Base-by-base conservation (phyloP, 352 stramenopile genomes). In the Phytophthora ramorum region DNA sequence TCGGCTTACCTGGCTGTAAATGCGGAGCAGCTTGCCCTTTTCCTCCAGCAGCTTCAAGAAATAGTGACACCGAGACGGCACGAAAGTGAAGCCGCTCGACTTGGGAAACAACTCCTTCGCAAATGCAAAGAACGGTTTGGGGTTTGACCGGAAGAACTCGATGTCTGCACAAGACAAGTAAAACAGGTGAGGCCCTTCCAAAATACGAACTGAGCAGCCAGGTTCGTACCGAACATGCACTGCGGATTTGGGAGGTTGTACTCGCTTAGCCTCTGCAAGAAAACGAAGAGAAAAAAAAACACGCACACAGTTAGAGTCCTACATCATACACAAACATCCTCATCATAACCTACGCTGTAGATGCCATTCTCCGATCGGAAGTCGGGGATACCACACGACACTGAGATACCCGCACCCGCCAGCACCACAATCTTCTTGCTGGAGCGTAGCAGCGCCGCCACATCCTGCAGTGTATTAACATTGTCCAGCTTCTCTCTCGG, bases 361-460 rank as follows among this genome's bases (percentile, higher is more conserved):
- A 96, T 96, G 54, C 90, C 90, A 56, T 95, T 95, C 57, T 96
- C 83, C 4, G 93, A 98, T 16, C 98, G 95, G 74, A 99, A 99
- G 69, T 99, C 98, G 0, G 98, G 98, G 67, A 99, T 99, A 16
- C 98, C 98, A 61, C 96, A 98, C 6, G 92, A 98, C 12, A 98
- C 96, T 8, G 87, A 98, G 53, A 99, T 98, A n/a, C 97, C 97
- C 9, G 97, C 97, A 17, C 97, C 97, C 19, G 90, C 90, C 26
- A 99, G 65, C 16, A 98, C 89, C 20, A 98, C 85, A 51, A 98
- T 96, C 53, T 97, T 96, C 46, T 94, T 88, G 40, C 88, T 79
- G 3, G 81, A 72, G 17, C 73, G 83, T 46, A 97, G 74, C 41
- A 96, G 56, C 20, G 81, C 52, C 12, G 89, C 87, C 14, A 96